Percentiles rank a stretch among this genome's conserved stretches.
These are phyloP conservation scores for Dothideomycetidae sp. DNA, from an alignment of 2,329 filamentous ascomycete genomes.

Conservation along the genomic window DNA sequence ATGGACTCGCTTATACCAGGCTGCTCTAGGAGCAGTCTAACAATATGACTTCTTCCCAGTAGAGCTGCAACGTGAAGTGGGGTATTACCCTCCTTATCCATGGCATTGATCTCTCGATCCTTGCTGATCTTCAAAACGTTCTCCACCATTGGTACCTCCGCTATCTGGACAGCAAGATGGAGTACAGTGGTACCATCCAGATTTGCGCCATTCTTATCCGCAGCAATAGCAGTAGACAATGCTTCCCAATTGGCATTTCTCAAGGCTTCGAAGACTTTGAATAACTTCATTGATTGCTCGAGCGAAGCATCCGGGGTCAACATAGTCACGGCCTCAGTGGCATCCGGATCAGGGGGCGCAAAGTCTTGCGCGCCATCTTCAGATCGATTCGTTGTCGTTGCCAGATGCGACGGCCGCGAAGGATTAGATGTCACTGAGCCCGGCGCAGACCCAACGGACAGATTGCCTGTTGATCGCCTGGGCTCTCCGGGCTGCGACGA, in stretches of 20 bases:
- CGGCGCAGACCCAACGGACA: conserved; percentile 7
- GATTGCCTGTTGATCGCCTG: conserved; percentile 2
- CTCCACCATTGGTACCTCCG: conserved; percentile 81
- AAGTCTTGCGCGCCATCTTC: conserved; percentile 10
- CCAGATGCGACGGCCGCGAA: conserved; percentile 20
- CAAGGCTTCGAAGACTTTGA: conserved; percentile 84
- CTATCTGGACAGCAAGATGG: conserved; percentile 89
- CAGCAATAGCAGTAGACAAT: conserved; percentile 41
- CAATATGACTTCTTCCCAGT: conserved; percentile 66
- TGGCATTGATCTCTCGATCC: conserved; percentile 66
- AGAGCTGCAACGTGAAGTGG: conserved; percentile 76
- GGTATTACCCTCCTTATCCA: conserved; percentile 89
- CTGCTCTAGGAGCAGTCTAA: conserved; percentile 71
- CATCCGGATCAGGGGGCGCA: conserved; percentile 10
- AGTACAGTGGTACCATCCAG: conserved; percentile 78
- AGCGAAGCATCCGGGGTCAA: conserved; percentile 38
- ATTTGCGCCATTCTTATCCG: conserved; percentile 53
- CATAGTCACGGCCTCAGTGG: conserved; percentile 13
- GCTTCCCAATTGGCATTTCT: conserved; percentile 56
- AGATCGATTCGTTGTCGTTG: conserved; percentile 23
- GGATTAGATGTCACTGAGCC: conserved; percentile 2
- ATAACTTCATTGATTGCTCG: conserved; percentile 88
- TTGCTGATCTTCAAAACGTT: conserved; percentile 61
- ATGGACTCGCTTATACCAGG: conserved; percentile 77
- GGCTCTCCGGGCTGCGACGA: conserved; percentile 3